Evolutionary conservation across 2,329 filamentous ascomycete species (phyloP), one percentile per base, ranked within the genome.

Genomic region (Sporothrix variecibatus): DNA sequence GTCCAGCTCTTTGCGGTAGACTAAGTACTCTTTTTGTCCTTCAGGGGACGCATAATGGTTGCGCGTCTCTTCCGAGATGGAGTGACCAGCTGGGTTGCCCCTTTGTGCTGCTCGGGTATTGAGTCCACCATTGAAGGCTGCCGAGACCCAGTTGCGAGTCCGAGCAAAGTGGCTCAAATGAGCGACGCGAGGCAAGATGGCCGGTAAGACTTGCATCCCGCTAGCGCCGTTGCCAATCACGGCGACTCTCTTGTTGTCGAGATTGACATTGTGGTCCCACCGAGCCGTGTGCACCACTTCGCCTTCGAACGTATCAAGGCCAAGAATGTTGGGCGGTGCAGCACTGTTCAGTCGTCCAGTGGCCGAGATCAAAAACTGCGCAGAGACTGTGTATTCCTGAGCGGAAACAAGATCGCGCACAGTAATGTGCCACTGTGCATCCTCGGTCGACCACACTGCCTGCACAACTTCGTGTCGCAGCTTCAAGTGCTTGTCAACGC

Each of bases 161-260:
- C 76, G 74, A 3, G 73, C 75, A 68, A 75, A 77, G 46, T 76
- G 73, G 71, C 73, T 69, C 3, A 77, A 4, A 23, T 65, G 73
- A 11, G 40, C 23, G 20, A 71, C 73, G n/a, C 26, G 62, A 11
- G 73, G 62, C 17, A 74, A 20, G 23, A 76, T 68, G 31, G 72
- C 68, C 15, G 76, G 73, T 15, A 75, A 2, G 2, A 77, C 26
- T 70, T 77, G 75, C 58, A 73, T 64, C 15, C 75, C 76, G 17
- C 53, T 73, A 43, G 75, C 74, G 15, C 76, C 76, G 56, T 76
- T 75, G 23, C 76, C 76, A 26, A 77, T 76, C 12, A 77, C 67
- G 53, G 76, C 76, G 0, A 77, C 73, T 9, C 60, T 26, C 17
- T 77, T 75, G 51, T 60, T 71, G 15, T 72, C 62, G 5, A 72